Base-by-base conservation (phyloP, 768 basidiomycete genomes). In the Glaciozyma antarctica region DNA sequence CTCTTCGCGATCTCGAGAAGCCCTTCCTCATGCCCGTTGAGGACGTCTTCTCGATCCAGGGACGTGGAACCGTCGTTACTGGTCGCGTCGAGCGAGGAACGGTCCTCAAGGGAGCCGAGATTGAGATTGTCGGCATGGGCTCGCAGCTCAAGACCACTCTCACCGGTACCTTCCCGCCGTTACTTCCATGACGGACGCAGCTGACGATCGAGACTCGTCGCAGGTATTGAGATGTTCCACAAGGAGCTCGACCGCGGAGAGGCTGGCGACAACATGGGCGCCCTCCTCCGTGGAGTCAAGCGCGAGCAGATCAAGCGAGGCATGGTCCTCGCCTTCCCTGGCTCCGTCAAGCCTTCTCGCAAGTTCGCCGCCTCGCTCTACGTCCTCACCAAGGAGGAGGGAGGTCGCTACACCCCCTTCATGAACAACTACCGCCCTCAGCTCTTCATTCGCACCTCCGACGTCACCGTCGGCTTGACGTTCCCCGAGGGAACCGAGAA, bases 201-300 rank as follows among this genome's bases (percentile, higher is more conserved):
- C 21, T 44, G 51, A 41, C 51, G 45, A 32, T 34, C 2, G 34
- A 19, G 19, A 34, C 32, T 32, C 41, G 21, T 3, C 10, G 26
- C 58, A 69, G 43, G 53, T 30, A 63, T 69, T 22, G 94, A 97
- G 79, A 97, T 95, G 90, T 98, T 98, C 86, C 94, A 95, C 82
- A 97, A 95, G 81, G 95, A 99, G 79, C 84, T 99, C 62, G 95
- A 99, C 45, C 85, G 92, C 62, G 93, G 90, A 65, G 90, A 98
- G 78, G 94, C 95, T 67, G 95, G 95, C 73, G 95, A 99, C 79
- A 98, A 98, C 82, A 97, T 98, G 90, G 95, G 95, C 71, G 88
- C 87, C 62, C 82, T 99, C 45, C 85, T 99, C 54, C 90, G 95
- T 77, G 93, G 95, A 75, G 81, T 97, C 77, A 98, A 98, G 80